Evolutionary conservation across 768 basidiomycete species (phyloP).

Genomic region (Lactarius akahatsu): DNA sequence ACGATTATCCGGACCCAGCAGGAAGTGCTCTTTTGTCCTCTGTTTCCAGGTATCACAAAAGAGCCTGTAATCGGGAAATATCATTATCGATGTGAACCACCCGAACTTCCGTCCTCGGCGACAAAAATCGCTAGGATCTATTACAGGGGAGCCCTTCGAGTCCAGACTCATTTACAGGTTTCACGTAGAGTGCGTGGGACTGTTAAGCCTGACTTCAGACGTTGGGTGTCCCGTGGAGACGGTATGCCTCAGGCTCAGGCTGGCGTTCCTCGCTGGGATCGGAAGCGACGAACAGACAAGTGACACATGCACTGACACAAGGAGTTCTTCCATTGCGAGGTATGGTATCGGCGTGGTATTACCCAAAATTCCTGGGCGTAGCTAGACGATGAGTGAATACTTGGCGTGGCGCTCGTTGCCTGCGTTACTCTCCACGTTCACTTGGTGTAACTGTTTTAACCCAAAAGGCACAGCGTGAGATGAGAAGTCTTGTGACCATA

Average conservation of each 20-base stretch:
- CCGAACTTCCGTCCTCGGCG: background rate
- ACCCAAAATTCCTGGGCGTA: background rate
- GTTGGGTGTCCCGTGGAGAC: background rate
- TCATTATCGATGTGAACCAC: background rate
- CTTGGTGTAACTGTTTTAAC: background rate
- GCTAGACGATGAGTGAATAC: background rate
- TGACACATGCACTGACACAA: background rate
- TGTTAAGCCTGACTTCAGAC: background rate
- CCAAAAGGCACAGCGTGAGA: background rate
- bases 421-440: background rate
- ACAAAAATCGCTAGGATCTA: background rate
- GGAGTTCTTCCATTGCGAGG: background rate
- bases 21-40: background rate
- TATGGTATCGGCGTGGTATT: no score
- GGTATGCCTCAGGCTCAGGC: background rate
- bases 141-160: background rate
- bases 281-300: background rate
- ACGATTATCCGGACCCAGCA: background rate
- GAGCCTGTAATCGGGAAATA: background rate
- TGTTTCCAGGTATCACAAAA: background rate
- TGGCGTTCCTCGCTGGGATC: background rate
- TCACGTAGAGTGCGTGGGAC: background rate
- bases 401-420: background rate
- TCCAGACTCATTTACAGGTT: background rate
- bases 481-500: background rate